Evolutionary conservation across 139 green algal species (phyloP).

Genomic region (Closterium sp.): DNA sequence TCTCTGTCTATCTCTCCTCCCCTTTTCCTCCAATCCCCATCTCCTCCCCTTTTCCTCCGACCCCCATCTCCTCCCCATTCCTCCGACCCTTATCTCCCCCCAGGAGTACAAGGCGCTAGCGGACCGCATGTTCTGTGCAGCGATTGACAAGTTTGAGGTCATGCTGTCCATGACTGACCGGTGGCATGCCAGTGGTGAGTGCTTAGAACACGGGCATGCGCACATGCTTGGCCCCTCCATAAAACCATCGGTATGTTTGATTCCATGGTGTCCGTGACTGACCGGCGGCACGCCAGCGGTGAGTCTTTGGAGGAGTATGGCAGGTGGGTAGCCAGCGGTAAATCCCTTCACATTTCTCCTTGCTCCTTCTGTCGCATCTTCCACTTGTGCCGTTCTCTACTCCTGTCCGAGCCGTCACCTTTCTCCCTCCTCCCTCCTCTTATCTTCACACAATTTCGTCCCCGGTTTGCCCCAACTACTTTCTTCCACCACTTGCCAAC

Average conservation of each 20-base stretch:
- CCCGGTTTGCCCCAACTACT: neutral
- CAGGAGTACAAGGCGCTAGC: conserved; percentile 28
- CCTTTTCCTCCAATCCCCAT: too few species aligned
- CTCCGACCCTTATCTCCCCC: neutral
- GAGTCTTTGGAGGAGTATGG: too few species aligned
- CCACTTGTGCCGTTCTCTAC: neutral
- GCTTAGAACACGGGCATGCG: too few species aligned
- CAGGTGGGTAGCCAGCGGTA: too few species aligned
- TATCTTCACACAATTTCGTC: neutral
- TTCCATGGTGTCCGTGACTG: conserved; percentile 25
- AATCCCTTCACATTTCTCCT: neutral
- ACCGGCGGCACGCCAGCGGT: conserved; percentile 10
- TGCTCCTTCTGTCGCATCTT: neutral
- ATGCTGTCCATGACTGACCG: conserved; percentile 32
- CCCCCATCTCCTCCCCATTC: too few species aligned
- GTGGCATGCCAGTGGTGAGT: conserved; percentile 14
- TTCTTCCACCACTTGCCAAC: neutral
- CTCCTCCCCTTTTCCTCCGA: neutral
- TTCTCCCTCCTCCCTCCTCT: neutral
- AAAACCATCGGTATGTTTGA: too few species aligned
- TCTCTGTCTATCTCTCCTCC: too few species aligned
- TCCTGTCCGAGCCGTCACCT: neutral
- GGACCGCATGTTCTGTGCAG: conserved; percentile 39
- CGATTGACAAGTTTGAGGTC: conserved; percentile 46
- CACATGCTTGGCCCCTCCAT: too few species aligned